Conservation (phyloP, 148 eudicot species). For the Mesembryanthemum crystallinum region DNA sequence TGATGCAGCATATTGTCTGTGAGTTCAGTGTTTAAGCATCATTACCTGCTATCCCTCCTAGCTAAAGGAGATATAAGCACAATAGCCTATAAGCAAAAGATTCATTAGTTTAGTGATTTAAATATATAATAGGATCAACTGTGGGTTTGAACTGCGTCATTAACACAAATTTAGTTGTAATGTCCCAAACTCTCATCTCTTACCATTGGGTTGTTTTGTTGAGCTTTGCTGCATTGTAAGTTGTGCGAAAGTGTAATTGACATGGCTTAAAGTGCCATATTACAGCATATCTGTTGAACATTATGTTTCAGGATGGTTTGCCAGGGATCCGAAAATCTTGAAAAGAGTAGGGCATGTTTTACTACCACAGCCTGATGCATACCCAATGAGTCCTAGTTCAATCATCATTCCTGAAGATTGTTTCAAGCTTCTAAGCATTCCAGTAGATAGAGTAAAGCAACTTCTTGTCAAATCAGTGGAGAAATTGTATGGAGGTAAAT, state of each 20-base stretch:
- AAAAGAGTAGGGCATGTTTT: conserved; percentile 59
- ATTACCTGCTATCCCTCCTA: background rate
- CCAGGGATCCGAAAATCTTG: conserved; percentile 66
- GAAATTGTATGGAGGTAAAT: conserved; percentile 65
- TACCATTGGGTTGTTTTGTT: background rate
- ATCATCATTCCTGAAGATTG: conserved; percentile 75
- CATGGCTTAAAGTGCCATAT: background rate
- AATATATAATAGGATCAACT: background rate
- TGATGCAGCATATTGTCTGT: background rate
- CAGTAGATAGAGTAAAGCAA: conserved; percentile 44
- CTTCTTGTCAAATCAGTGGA: conserved; percentile 50
- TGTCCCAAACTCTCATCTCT: background rate
- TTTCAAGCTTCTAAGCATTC: conserved; percentile 68
- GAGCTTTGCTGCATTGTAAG: background rate
- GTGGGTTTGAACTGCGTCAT: background rate
- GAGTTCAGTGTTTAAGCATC: background rate
- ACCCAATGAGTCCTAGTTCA: conserved; percentile 35
- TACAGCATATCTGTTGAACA: conserved; percentile 9
- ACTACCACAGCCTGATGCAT: conserved; percentile 39
- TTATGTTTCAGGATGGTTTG: conserved; percentile 80
- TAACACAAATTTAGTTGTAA: background rate
- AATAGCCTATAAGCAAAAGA: background rate
- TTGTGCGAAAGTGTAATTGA: background rate
- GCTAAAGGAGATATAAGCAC: background rate
- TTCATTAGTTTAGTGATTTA: background rate